These are phyloP conservation scores for Lagenaria siceraria DNA, from an alignment of 306 rosid genomes.

Conservation along the genomic window DNA sequence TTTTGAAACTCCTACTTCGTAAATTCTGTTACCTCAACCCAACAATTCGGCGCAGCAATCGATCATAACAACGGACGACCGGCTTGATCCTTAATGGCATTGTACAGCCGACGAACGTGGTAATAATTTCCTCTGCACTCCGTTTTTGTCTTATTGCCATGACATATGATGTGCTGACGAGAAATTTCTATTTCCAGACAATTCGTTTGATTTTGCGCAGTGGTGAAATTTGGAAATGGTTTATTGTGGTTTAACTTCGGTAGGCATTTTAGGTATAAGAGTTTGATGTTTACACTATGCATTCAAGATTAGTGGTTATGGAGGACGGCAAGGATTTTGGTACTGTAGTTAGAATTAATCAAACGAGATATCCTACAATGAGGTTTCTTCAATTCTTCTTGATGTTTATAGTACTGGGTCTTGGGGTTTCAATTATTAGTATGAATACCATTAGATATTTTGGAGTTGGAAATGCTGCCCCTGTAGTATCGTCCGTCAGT, in stretches of 20 bases:
- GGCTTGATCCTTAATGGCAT: neutral
- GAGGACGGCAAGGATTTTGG: conserved; percentile 82
- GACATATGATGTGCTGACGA: neutral
- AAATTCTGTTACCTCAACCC: neutral
- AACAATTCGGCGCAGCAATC: neutral
- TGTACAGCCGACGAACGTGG: neutral
- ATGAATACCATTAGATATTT: conserved; percentile 62
- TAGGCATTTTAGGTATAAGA: neutral
- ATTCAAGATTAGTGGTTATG: conserved; percentile 35
- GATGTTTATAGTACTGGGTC: conserved; percentile 51
- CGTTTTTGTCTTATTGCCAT: neutral
- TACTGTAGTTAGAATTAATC: conserved; percentile 25
- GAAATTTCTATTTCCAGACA: neutral
- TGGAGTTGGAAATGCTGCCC: conserved; percentile 35
- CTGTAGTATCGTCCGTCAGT: conserved; percentile 23
- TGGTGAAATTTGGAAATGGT: neutral
- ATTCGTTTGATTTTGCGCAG: neutral
- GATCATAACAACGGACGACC: neutral
- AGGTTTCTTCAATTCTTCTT: conserved; percentile 57
- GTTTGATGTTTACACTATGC: conserved; percentile 18
- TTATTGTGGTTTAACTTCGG: neutral
- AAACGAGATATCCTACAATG: conserved; percentile 53
- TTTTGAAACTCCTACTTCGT: neutral
- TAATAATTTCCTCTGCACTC: neutral
- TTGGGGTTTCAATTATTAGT: conserved; percentile 63